Evolutionary conservation across 2,329 filamentous ascomycete species (phyloP).

Genomic region (Monilinia fructicola): DNA sequence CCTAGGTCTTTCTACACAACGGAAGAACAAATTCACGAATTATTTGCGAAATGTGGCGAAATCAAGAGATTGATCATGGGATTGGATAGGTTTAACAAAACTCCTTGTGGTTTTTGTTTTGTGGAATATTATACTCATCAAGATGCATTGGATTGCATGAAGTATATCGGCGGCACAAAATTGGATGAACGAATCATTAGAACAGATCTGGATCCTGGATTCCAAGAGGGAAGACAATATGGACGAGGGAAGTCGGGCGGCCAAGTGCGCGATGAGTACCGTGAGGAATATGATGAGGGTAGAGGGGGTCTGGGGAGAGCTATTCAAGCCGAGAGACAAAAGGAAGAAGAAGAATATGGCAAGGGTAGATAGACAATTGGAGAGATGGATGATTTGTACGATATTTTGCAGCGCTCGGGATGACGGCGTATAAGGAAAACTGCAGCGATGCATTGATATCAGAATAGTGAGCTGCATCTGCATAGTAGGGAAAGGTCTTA

Average conservation of each 20-base stretch:
- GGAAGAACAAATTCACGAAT: conserved; percentile 97
- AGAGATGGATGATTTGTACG: conserved; percentile 27
- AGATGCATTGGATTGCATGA: conserved; percentile 96
- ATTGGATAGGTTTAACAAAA: conserved; percentile 94
- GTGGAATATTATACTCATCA: conserved; percentile 99
- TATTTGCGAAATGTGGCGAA: conserved; percentile 94
- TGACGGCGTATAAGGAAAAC: conserved; percentile 20
- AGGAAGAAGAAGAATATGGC: conserved; percentile 60
- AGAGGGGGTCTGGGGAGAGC: conserved; percentile 85
- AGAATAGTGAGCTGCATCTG: conserved; percentile 20
- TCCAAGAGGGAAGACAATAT: conserved; percentile 94
- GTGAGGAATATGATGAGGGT: conserved; percentile 94
- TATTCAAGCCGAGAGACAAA: conserved; percentile 61
- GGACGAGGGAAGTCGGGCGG: conserved; percentile 93
- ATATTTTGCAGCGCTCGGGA: conserved; percentile 7
- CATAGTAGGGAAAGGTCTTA: conserved; percentile 13
- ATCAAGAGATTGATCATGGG: conserved; percentile 99
- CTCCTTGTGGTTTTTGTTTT: conserved; percentile 98
- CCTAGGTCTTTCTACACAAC: conserved; percentile 97
- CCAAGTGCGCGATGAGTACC: conserved; percentile 95
- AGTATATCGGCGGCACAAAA: conserved; percentile 97
- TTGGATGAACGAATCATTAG: conserved; percentile 95
- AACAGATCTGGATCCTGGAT: conserved; percentile 92
- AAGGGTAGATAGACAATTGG: conserved; percentile 49
- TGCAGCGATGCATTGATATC: conserved; percentile 17